phyloP scores from a whole-genome alignment of 1,284 basidiomycete genomes.

The Hemileia vastatrix region DNA sequence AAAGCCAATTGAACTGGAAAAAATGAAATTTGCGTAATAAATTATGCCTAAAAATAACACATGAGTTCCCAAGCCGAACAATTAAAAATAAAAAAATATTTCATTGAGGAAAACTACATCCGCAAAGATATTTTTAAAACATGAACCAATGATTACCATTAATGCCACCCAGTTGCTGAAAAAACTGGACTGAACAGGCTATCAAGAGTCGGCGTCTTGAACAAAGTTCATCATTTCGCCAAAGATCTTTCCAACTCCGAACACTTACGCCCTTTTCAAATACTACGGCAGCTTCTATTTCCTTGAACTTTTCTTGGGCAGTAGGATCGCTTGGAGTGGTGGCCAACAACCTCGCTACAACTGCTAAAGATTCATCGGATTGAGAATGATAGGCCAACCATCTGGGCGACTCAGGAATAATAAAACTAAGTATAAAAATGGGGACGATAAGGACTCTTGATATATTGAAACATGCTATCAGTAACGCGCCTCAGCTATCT shows the following conservation, averaged over 20 bases:
- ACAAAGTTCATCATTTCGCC: conserved; percentile 35
- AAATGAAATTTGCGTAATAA: conserved; percentile 34
- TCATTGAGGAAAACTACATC: not conserved
- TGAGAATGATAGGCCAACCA: conserved; percentile 38
- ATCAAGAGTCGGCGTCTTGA: conserved; percentile 41
- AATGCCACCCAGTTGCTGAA: conserved; percentile 43
- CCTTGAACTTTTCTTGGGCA: conserved; percentile 28
- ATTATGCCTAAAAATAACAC: conserved; percentile 32
- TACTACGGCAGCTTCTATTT: conserved; percentile 34
- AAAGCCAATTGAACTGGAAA: conserved; percentile 24
- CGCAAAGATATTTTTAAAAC: not conserved
- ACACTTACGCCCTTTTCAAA: conserved; percentile 33
- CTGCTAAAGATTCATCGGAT: conserved; percentile 29
- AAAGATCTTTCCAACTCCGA: conserved; percentile 36
- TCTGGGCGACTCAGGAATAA: conserved; percentile 40
- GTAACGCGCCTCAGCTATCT: not conserved
- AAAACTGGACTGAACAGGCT: conserved; percentile 43
- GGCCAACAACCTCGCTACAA: conserved; percentile 32
- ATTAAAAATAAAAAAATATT: not conserved
- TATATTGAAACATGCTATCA: not conserved
- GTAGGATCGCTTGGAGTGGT: conserved; percentile 27
- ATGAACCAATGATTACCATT: conserved; percentile 26
- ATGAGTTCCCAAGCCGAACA: not conserved
- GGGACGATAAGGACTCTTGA: conserved; percentile 30
- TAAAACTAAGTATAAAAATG: conserved; percentile 26